Evolutionary conservation across 169 alveolate genomes (phyloP).

Genomic region (Plasmodium knowlesi): DNA sequence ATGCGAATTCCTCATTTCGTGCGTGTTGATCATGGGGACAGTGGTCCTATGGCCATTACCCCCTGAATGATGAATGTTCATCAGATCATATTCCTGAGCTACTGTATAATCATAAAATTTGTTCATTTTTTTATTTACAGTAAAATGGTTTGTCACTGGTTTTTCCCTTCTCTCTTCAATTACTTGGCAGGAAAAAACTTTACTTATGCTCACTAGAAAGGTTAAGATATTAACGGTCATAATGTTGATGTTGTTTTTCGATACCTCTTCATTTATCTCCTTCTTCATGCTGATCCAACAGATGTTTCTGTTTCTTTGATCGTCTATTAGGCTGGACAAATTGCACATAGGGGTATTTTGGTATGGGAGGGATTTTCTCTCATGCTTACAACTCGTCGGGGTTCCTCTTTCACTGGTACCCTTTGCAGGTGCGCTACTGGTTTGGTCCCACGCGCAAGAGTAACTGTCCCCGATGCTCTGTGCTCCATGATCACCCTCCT

Average conservation of each 20-base stretch:
- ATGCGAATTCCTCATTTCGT: neutral
- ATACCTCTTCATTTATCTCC: constrained; percentile 17
- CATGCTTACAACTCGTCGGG: neutral
- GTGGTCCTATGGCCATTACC: neutral
- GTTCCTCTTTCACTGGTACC: neutral
- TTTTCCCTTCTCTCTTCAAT: constrained; percentile 50
- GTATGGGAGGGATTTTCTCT: neutral
- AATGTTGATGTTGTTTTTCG: constrained; percentile 13
- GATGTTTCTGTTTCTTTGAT: constrained; percentile 20
- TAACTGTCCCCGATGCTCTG: neutral
- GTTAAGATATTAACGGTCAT: constrained; percentile 17
- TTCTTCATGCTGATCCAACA: constrained; percentile 40
- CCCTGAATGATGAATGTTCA: neutral
- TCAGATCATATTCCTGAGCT: constrained; percentile 16
- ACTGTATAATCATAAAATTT: constrained; percentile 40
- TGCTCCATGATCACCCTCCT: neutral
- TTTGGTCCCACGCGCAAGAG: neutral
- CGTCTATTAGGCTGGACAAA: neutral
- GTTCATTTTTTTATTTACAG: neutral
- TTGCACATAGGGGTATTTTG: neutral
- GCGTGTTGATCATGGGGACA: neutral
- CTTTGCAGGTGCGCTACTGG: neutral
- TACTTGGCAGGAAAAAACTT: constrained; percentile 43
- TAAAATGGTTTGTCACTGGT: constrained; percentile 12
- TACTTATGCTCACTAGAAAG: constrained; percentile 55